phyloP scores from a whole-genome alignment of 2,329 filamentous ascomycete genomes.

The Clarireedia paspali region DNA sequence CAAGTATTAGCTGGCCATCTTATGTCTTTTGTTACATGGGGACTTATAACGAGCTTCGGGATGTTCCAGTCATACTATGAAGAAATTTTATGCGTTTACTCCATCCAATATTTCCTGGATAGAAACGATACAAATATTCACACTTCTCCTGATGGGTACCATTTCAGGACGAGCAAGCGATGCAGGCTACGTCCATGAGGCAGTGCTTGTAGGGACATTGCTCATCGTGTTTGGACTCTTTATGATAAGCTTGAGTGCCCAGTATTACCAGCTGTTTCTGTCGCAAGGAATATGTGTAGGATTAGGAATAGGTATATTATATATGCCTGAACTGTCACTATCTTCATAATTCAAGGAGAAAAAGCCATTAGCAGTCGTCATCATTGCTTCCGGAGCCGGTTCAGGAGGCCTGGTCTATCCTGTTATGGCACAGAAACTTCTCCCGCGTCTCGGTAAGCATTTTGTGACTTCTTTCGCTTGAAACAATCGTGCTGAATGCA shows the following conservation, averaged over 20 bases:
- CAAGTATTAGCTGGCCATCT: conserved; percentile 25
- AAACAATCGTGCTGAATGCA: neutral
- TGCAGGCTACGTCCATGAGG: neutral
- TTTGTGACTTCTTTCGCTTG: neutral
- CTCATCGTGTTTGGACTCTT: neutral
- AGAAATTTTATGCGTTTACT: neutral
- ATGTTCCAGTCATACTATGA: conserved; percentile 24
- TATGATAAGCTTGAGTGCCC: neutral
- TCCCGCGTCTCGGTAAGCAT: neutral
- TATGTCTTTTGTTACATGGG: conserved; percentile 27
- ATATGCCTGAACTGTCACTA: neutral
- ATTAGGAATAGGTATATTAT: neutral
- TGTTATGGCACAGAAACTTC: neutral
- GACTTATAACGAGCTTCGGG: conserved; percentile 30
- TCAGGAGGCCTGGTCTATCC: neutral
- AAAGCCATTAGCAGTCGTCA: neutral
- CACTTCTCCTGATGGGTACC: neutral
- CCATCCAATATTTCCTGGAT: neutral
- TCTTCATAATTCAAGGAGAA: neutral
- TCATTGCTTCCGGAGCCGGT: neutral
- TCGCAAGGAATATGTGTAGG: neutral
- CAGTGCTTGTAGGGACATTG: neutral
- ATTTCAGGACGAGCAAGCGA: neutral
- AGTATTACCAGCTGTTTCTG: neutral
- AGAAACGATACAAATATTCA: neutral